These are phyloP conservation scores for Auricularia sp. DNA, from an alignment of 768 basidiomycete genomes.

Conservation along the genomic window DNA sequence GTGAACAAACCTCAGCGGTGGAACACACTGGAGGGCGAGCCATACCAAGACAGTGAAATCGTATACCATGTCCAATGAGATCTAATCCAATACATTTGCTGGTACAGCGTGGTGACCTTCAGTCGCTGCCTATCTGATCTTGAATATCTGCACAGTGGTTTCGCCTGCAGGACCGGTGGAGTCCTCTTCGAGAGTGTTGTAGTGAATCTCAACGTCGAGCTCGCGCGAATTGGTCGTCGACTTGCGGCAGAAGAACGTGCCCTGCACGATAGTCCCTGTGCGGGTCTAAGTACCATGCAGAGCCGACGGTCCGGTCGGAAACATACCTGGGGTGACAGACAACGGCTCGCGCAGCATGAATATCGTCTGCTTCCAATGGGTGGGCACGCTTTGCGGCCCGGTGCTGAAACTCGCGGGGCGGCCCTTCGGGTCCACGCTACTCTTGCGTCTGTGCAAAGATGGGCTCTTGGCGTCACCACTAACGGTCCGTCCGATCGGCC, in stretches of 20 bases:
- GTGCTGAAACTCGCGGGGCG: conserved; percentile 74
- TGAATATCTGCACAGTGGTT: conserved; percentile 67
- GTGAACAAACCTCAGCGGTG: too few relatives aligned
- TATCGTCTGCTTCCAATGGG: conserved; percentile 95
- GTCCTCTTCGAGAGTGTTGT: conserved; percentile 18
- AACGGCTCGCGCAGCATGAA: conserved; percentile 81
- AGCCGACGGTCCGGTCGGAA: neutral
- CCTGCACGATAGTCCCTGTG: conserved; percentile 62
- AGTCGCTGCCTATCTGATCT: conserved; percentile 43
- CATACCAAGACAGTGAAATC: too few relatives aligned
- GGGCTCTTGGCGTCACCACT: conserved; percentile 37
- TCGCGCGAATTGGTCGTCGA: conserved; percentile 74
- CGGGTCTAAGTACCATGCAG: neutral
- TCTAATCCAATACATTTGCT: too few relatives aligned
- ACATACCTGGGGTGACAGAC: conserved; percentile 59
- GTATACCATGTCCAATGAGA: too few relatives aligned
- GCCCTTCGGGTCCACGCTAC: conserved; percentile 33
- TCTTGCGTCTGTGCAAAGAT: conserved; percentile 49
- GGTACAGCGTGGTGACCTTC: too few relatives aligned
- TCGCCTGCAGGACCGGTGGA: conserved; percentile 21
- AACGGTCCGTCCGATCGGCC: conserved; percentile 39
- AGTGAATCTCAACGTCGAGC: conserved; percentile 87
- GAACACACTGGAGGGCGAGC: too few relatives aligned
- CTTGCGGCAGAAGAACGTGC: conserved; percentile 79
- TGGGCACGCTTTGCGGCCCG: conserved; percentile 74